Evolutionary conservation across 768 basidiomycete species (phyloP).

Genomic region (Termitomyces sp.): DNA sequence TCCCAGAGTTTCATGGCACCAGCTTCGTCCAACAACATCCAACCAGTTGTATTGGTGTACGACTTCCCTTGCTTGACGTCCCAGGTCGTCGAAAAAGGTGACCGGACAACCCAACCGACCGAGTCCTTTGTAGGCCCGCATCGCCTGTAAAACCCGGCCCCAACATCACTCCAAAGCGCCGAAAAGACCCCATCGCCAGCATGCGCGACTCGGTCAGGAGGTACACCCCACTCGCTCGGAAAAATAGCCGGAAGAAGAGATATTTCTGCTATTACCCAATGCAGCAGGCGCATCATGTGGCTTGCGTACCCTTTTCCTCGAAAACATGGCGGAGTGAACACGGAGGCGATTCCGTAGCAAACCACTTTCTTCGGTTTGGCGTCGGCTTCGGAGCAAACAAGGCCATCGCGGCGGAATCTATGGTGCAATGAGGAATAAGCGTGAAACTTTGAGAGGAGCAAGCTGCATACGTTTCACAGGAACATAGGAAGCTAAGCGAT

Average conservation of each 20-base stretch:
- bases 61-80: slow-evolving; percentile 15
- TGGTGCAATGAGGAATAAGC: neutral
- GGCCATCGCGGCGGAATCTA: slow-evolving; percentile 26
- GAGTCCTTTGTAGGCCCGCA: slow-evolving; percentile 29
- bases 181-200: slow-evolving; percentile 42
- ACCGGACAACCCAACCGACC: slow-evolving; percentile 41
- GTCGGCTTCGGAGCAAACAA: slow-evolving; percentile 19
- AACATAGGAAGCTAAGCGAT: slow-evolving; percentile 50
- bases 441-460: neutral
- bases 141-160: slow-evolving; percentile 36
- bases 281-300: slow-evolving; percentile 63
- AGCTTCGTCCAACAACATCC: slow-evolving; percentile 31
- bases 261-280: slow-evolving; percentile 44
- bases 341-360: slow-evolving; percentile 51
- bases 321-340: slow-evolving; percentile 47
- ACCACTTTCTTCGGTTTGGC: slow-evolving; percentile 23
- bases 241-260: slow-evolving; percentile 18
- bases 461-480: slow-evolving; percentile 54
- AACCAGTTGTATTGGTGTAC: slow-evolving; percentile 9
- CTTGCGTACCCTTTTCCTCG: slow-evolving; percentile 52
- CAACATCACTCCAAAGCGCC: slow-evolving; percentile 50
- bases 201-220: slow-evolving; percentile 29
- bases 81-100: slow-evolving; percentile 36
- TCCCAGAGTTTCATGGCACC: slow-evolving; percentile 33
- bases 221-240: slow-evolving; percentile 38